Conservation (phyloP, 1,284 basidiomycete species). For the Volvariella surrecta region DNA sequence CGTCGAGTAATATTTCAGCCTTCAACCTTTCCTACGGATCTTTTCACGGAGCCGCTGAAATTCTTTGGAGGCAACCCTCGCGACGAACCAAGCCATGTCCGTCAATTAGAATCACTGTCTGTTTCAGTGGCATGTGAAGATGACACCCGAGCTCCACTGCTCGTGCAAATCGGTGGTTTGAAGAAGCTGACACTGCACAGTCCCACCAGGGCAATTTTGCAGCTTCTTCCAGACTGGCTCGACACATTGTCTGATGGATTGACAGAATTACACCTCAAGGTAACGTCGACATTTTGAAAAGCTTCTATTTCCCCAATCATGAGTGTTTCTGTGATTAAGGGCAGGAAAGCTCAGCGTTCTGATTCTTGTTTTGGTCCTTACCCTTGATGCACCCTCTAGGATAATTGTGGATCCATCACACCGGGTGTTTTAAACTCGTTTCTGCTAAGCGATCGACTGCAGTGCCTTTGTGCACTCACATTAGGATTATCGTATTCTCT, state of each 20-base stretch:
- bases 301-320: too few species aligned
- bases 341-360: too few species aligned
- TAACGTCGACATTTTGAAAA: slow-evolving; percentile 14
- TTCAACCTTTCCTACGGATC: slow-evolving; percentile 22
- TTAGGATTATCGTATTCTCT: slow-evolving; percentile 48
- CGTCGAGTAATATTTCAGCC: slow-evolving; percentile 30
- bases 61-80: slow-evolving; percentile 15
- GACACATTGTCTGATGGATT: slow-evolving; percentile 23
- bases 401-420: slow-evolving; percentile 50
- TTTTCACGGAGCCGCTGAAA: slow-evolving; percentile 26
- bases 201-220: slow-evolving; percentile 34
- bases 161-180: slow-evolving; percentile 25
- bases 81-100: not conserved
- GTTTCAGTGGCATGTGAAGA: slow-evolving; percentile 32
- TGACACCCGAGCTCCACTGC: slow-evolving; percentile 21
- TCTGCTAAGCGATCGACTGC: slow-evolving; percentile 21
- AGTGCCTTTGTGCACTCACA: slow-evolving; percentile 25
- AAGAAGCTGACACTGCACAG: slow-evolving; percentile 28
- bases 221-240: slow-evolving; percentile 39
- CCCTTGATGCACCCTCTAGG: slow-evolving; percentile 20
- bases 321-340: too few species aligned
- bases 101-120: slow-evolving; percentile 22
- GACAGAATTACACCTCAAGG: slow-evolving; percentile 30
- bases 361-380: too few species aligned
- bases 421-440: slow-evolving; percentile 41